Evolutionary conservation across 2,329 filamentous ascomycete genomes (phyloP).

Genomic region (Aspergillus quadricinctus): DNA sequence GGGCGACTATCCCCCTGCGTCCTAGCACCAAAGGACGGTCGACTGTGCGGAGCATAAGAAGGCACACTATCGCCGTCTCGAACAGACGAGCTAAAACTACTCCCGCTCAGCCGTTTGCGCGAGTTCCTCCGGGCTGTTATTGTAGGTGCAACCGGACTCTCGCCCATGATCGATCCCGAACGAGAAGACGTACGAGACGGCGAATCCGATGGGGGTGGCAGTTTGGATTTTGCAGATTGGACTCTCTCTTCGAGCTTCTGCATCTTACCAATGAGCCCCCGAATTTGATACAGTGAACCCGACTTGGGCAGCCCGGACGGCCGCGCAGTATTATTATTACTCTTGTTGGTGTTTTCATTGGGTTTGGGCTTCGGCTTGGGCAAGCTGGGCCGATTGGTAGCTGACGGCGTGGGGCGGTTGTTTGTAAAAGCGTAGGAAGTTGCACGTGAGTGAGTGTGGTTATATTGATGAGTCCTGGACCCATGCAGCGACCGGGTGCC

Average conservation of each 20-base stretch:
- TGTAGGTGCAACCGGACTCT: constrained; percentile 49
- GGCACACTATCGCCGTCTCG: constrained; percentile 34
- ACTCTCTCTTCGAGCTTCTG: constrained; percentile 92
- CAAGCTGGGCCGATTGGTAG: constrained; percentile 35
- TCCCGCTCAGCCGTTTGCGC: constrained; percentile 40
- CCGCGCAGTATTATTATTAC: constrained; percentile 48
- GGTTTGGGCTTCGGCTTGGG: constrained; percentile 18
- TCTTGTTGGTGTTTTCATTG: constrained; percentile 27
- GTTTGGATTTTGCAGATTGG: constrained; percentile 83
- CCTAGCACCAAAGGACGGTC: constrained; percentile 47
- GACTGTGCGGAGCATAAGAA: constrained; percentile 31
- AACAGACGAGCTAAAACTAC: constrained; percentile 38
- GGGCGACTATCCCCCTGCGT: constrained; percentile 57
- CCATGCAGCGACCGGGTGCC: constrained; percentile 53
- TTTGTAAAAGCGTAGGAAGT: constrained; percentile 56
- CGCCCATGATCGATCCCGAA: constrained; percentile 46
- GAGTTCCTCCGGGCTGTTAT: constrained; percentile 51
- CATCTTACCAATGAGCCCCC: constrained; percentile 92
- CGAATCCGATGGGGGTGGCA: constrained; percentile 74
- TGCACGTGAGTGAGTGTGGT: constrained; percentile 48
- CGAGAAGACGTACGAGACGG: constrained; percentile 79
- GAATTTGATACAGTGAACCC: constrained; percentile 84
- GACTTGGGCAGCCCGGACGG: constrained; percentile 52
- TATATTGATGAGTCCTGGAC: constrained; percentile 36
- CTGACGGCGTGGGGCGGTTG: constrained; percentile 44